Evolutionary conservation across 345 rosid species (phyloP), one percentile per base, ranked within the genome.

Genomic region (Citrus medica): DNA sequence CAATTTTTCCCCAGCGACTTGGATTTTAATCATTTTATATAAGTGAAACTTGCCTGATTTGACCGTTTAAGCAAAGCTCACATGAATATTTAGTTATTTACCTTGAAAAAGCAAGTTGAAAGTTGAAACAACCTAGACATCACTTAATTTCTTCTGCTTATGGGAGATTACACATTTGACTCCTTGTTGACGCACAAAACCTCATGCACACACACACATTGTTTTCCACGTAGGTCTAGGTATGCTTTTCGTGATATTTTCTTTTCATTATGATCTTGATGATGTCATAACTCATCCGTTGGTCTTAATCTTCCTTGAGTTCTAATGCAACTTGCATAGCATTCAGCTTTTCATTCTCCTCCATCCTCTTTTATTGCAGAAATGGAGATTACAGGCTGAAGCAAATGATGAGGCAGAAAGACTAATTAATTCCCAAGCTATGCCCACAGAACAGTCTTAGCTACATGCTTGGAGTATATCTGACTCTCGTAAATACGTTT

Each of bases 381-480:
- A 87, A 83, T 96, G 99, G 98, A 92, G 42, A 79, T 72, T 96
- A 28, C 97, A 94, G 84, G 97, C 95, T 46, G 98, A 94, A 85
- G 99, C 98, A 65, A 96, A 92, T 32, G 98, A 94, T 63, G 98
- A 96, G 78, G 98, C 97, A 37, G 97, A 94, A 81, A 91, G 97
- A 85, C 92, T 94, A 58, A 90, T 96, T 61, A 90, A 89, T 84
- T 89, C 95, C 61, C 88, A 89, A 87, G 81, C 87, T 67, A 76
- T 81, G 46, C 61, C 87, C 28, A 19, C 77, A 21, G 89, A 90
- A 69, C 62, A 69, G 73, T 73, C 71, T 58, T 83, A 81, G 79
- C 71, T 60, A 63, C 53, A 16, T 73, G 38, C 17, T 17, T 53
- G 24, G 48, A 30, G 24, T 51, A 61, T 14, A 68, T 55, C 67